Base-by-base conservation (phyloP, 768 basidiomycete genomes). In the Clitopilus passeckerianus region DNA sequence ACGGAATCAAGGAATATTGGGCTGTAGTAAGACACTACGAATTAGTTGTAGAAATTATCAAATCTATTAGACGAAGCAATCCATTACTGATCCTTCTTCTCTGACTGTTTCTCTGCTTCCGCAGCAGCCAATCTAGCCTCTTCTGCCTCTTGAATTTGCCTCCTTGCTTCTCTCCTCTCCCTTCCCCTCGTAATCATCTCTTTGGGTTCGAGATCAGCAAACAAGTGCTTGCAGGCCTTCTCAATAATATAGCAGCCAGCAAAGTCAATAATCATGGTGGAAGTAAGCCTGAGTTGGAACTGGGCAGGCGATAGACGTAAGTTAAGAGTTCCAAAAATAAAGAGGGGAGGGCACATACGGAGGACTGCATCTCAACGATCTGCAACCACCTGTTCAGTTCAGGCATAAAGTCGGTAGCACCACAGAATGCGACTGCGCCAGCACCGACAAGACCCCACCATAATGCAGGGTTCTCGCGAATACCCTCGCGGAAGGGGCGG, bases 311-410 rank as follows among this genome's bases (percentile, higher is more conserved):
- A 14, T 53, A 43, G 59, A 34, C 18, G 57, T 59, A 5, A 62
- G 37, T 23, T 41, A 46, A 12, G 27, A 20, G 1, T 18, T 57
- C 50, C 53, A n/a, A 15, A 55, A 56, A 41, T 41, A 34, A 55
- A 14, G 12, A 57, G 37, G 24, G 35, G 54, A 33, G 15, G 41
- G 30, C 10, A 84, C 93, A 61, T 66, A 97, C 95, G 33, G 76
- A 63, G 8, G 67, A 67, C 50, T 86, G 74, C 96, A 99, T 95
- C 71, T 91, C 93, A 23, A 97, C 94, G 44, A 98, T 89, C 72
- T 98, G 97, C 52, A 99, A 80, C 96, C 97, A 98, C 24, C 92
- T 79, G 70, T 96, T 98, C 60, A 97, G 68, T 74, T 99, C 97
- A 1, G 97, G 97, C 69, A 97, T 78, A 65, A 99, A 90, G 70